Conservation (phyloP, 164 flowering plant species). For the Vitis vinifera region DNA sequence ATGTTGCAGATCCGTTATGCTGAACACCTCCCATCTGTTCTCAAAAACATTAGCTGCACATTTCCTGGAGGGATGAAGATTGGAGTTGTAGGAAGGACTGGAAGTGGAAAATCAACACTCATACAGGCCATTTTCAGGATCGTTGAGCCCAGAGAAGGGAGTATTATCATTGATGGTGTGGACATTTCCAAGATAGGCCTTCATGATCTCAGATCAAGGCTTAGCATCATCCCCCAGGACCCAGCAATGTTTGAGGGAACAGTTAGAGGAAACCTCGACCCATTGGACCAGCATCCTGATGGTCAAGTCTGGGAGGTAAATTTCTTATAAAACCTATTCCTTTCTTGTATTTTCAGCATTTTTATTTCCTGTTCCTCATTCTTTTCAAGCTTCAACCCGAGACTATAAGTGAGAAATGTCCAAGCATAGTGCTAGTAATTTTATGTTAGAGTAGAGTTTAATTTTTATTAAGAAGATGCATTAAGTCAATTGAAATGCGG, state of each 20-base stretch:
- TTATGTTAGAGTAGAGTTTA: background rate
- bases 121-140: conserved; percentile 81
- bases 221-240: conserved; percentile 94
- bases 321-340: background rate
- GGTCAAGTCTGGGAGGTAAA: conserved; percentile 79
- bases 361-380: no score
- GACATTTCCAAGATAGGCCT: conserved; percentile 82
- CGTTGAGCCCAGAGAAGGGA: conserved; percentile 81
- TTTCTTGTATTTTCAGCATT: no score
- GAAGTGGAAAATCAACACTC: conserved; percentile 77
- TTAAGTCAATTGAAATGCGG: no score
- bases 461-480: background rate
- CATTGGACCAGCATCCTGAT: conserved; percentile 67
- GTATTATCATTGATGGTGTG: conserved; percentile 69
- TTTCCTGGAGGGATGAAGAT: conserved; percentile 63
- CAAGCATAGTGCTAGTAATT: background rate
- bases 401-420: background rate
- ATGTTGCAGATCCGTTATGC: conserved; percentile 64
- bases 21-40: conserved; percentile 61
- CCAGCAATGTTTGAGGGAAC: conserved; percentile 93
- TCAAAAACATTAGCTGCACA: conserved; percentile 60
- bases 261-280: conserved; percentile 87
- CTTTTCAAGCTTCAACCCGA: background rate
- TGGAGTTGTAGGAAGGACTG: conserved; percentile 78
- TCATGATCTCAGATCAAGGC: conserved; percentile 83